Conservation (phyloP, 345 rosid species). For the Eucalyptus leucophloia region DNA sequence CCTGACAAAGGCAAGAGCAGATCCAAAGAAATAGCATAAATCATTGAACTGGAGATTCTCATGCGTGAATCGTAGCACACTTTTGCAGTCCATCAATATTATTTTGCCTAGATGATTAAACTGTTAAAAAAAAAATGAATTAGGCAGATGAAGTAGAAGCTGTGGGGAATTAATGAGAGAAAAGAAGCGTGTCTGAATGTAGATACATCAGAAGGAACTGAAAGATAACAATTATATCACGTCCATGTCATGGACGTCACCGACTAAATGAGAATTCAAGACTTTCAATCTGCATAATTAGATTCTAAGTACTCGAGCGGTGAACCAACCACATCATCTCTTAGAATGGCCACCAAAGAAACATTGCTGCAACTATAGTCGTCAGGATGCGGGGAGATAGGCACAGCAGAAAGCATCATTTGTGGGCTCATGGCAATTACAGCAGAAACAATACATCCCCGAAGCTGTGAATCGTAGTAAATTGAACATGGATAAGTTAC, state of each 20-base stretch:
- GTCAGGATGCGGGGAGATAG: no score
- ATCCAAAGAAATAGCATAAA: neutral
- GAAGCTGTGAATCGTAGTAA: no score
- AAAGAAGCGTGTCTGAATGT: no score
- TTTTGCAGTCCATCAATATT: neutral
- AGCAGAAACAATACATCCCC: no score
- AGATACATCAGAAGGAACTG: no score
- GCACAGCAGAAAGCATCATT: no score
- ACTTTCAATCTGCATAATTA: neutral
- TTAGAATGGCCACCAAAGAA: no score
- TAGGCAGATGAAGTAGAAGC: neutral
- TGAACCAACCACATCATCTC: no score
- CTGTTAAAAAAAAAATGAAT: neutral
- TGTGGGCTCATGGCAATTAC: no score
- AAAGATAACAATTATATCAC: no score
- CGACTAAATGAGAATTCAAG: neutral
- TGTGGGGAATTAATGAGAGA: neutral
- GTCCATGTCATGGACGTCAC: neutral
- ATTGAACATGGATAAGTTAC: no score
- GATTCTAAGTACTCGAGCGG: neutral
- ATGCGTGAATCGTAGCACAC: neutral
- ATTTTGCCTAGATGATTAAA: neutral
- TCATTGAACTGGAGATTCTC: neutral
- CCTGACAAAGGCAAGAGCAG: conserved; percentile 17
- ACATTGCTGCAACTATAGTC: no score